Evolutionary conservation across 2,329 filamentous ascomycete genomes (phyloP), one percentile per base, ranked within the genome.

Genomic region (Pseudocercospora vitis): DNA sequence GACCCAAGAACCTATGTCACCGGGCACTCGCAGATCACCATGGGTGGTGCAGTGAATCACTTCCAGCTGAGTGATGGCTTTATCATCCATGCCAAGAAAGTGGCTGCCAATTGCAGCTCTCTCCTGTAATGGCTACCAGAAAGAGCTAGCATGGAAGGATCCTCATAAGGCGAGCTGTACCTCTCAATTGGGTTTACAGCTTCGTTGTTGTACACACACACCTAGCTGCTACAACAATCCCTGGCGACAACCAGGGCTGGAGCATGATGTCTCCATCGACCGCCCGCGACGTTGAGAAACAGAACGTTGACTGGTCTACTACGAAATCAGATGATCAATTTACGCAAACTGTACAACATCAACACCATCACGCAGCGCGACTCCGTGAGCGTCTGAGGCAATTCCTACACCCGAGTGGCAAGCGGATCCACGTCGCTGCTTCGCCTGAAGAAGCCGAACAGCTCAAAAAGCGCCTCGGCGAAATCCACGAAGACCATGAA

Each of bases 391-490:
- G 75, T 26, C 70, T 81, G 0, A 73, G 77, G 18, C 78, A 83
- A 55, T 80, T 85, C 55, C 63, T 78, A 2, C 75, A 79, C 42
- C 81, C 82, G 0, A 73, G 79, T 64, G 83, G 83, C 21, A 75
- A 75, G 50, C 76, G 76, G 58, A 74, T 85, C 4, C 77, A 85
- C 50, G 78, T 84, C 48, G 80, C 80, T 5, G 69, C 77, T 2
- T 75, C 73, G 1, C 82, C 82, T 1, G 78, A 82, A 61, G 81
- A 85, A 58, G 74, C 76, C 3, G 72, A 74, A n/a, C 63, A 65
- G 1, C 66, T 84, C 23, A 72, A 75, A 4, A 71, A 71, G 39
- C 74, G 76, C 28, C 73, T 83, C 33, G 64, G 66, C 3, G 60
- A 61, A 14, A 65, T 67, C 8, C 66, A 69, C 59, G 65, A 65